phyloP scores from a whole-genome alignment of 169 alveolate species.

The Cryptosporidium muris region DNA sequence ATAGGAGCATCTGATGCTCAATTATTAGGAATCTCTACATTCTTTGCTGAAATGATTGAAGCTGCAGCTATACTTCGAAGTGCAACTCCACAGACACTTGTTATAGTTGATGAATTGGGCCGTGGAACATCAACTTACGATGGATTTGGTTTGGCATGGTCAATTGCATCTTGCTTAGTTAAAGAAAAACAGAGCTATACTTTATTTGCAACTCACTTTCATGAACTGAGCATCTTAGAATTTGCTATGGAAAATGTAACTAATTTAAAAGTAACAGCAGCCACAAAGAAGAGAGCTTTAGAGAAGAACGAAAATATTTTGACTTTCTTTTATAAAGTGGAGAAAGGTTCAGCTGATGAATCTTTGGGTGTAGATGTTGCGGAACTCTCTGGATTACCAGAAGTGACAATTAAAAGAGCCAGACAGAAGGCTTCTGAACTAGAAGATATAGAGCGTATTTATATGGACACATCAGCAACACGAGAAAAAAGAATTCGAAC shows the following conservation, averaged over 20 bases:
- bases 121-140: slow-evolving; percentile 96
- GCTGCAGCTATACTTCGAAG: slow-evolving; percentile 91
- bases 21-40: slow-evolving; percentile 94
- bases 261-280: slow-evolving; percentile 86
- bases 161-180: slow-evolving; percentile 91
- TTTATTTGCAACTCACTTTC: slow-evolving; percentile 98
- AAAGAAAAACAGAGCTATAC: slow-evolving; percentile 90
- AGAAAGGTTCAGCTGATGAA: slow-evolving; percentile 89
- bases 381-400: slow-evolving; percentile 90
- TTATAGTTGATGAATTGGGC: slow-evolving; percentile 96
- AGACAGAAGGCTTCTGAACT: slow-evolving; percentile 77
- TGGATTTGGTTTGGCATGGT: slow-evolving; percentile 98
- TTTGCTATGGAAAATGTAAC: slow-evolving; percentile 77
- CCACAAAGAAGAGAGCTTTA: slow-evolving; percentile 78
- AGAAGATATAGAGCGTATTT: slow-evolving; percentile 27
- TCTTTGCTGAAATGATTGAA: slow-evolving; percentile 97
- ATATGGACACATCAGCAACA: slow-evolving; percentile 23
- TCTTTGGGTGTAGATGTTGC: slow-evolving; percentile 95
- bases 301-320: slow-evolving; percentile 78
- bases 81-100: slow-evolving; percentile 90
- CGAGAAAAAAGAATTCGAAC: slow-evolving; percentile 37
- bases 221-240: slow-evolving; percentile 93
- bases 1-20: slow-evolving; percentile 97
- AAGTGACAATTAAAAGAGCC: slow-evolving; percentile 78
- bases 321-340: slow-evolving; percentile 87